Conservation (phyloP, 495 filamentous ascomycete genomes). For the Pyrenula aspistea region DNA sequence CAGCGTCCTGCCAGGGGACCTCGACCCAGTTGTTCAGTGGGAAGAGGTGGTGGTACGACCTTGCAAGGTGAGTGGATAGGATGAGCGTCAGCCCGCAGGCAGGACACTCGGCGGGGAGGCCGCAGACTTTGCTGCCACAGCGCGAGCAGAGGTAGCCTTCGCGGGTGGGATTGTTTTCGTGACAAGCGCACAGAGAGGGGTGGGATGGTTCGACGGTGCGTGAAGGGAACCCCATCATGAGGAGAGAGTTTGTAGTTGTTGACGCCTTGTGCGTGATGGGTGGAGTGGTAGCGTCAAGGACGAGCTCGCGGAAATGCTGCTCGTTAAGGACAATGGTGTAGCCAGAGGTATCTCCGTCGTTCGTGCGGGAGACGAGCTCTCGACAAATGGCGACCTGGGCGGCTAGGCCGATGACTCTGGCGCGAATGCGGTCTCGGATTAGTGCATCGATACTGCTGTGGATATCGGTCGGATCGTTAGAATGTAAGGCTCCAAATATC, state of each 20-base stretch:
- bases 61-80: slow-evolving; percentile 85
- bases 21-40: slow-evolving; percentile 83
- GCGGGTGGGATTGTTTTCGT: slow-evolving; percentile 58
- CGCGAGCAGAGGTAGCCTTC: slow-evolving; percentile 90
- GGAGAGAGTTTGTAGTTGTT: slow-evolving; percentile 58
- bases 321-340: slow-evolving; percentile 86
- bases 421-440: slow-evolving; percentile 68
- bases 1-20: slow-evolving; percentile 69
- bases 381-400: slow-evolving; percentile 86
- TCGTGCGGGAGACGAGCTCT: slow-evolving; percentile 78
- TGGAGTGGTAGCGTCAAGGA: slow-evolving; percentile 79
- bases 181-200: slow-evolving; percentile 81
- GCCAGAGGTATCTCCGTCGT: slow-evolving; percentile 57
- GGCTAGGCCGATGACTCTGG: slow-evolving; percentile 77
- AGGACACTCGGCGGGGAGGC: slow-evolving; percentile 83
- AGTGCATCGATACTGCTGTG: slow-evolving; percentile 74
- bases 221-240: slow-evolving; percentile 99
- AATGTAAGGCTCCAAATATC: slow-evolving; percentile 80
- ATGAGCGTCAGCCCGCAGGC: slow-evolving; percentile 88
- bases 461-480: slow-evolving; percentile 89
- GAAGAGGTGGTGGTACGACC: slow-evolving; percentile 94
- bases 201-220: slow-evolving; percentile 57
- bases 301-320: slow-evolving; percentile 75
- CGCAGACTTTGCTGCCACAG: slow-evolving; percentile 82
- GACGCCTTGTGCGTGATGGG: slow-evolving; percentile 62